Conservation (phyloP, 2,329 filamentous ascomycete species). For the Apiospora marii region DNA sequence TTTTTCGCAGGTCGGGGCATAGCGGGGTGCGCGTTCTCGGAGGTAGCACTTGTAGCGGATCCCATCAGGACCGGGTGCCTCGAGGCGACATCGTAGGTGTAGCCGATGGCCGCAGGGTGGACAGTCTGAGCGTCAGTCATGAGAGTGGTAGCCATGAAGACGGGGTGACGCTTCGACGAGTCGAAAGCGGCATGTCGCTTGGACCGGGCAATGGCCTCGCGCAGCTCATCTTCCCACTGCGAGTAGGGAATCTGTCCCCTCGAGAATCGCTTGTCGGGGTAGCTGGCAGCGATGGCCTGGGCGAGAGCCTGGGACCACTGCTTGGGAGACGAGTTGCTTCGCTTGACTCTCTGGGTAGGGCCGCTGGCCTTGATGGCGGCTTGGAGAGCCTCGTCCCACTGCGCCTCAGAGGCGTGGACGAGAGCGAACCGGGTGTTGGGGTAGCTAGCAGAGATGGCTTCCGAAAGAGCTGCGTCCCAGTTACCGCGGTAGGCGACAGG, state of each 20-base stretch:
- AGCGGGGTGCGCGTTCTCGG: constrained; percentile 37
- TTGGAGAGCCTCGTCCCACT: constrained; percentile 36
- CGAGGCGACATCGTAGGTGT: constrained; percentile 39
- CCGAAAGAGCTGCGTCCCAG: constrained; percentile 48
- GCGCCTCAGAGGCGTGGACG: constrained; percentile 31
- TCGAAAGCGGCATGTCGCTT: constrained; percentile 35
- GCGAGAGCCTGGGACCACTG: constrained; percentile 50
- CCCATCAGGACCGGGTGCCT: constrained; percentile 45
- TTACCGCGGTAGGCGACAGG: constrained; percentile 38
- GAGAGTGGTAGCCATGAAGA: constrained; percentile 40
- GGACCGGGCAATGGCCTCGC: constrained; percentile 35
- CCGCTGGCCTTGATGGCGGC: constrained; percentile 35
- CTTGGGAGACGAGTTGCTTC: constrained; percentile 36
- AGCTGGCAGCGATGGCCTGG: constrained; percentile 44
- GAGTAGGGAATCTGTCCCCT: constrained; percentile 33
- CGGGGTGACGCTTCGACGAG: constrained; percentile 43
- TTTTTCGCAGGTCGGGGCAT: constrained; percentile 26
- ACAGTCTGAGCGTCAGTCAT: constrained; percentile 34
- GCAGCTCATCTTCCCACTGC: constrained; percentile 36
- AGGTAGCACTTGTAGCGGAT: constrained; percentile 34
- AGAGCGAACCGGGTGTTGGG: constrained; percentile 31
- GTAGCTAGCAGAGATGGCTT: constrained; percentile 44
- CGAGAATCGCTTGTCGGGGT: constrained; percentile 35
- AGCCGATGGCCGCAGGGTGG: constrained; percentile 44
- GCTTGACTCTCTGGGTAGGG: constrained; percentile 31